A percentile compares a stretch with the other conserved stretches of the same genome.
These are phyloP conservation scores for Plantago ovata DNA, from an alignment of 257 asterid species.

Conservation along the genomic window DNA sequence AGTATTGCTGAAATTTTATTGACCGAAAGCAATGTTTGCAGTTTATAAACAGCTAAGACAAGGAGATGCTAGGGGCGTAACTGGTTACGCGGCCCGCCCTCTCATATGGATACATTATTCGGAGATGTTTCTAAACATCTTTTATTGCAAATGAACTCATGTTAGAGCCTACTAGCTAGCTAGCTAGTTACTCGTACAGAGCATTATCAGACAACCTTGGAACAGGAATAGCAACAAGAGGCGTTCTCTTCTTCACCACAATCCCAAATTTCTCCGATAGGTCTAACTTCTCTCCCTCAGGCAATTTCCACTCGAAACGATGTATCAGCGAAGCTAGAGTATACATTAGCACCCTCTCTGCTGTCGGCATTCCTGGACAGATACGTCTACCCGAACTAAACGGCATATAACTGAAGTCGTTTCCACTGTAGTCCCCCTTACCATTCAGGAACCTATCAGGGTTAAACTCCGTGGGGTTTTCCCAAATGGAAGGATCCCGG, in stretches of 20 bases:
- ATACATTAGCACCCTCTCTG: conserved; percentile 37
- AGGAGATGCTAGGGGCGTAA: too few relatives aligned
- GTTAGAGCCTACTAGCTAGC: too few relatives aligned
- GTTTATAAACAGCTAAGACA: too few relatives aligned
- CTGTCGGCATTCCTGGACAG: conserved; percentile 48
- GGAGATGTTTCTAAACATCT: too few relatives aligned
- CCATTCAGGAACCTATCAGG: conserved; percentile 55
- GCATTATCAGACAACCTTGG: conserved; percentile 46
- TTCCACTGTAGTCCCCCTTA: conserved; percentile 39
- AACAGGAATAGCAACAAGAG: conserved; percentile 55
- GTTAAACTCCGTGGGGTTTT: conserved; percentile 40
- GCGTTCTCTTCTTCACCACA: conserved; percentile 53
- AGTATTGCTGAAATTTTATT: too few relatives aligned
- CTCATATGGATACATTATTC: too few relatives aligned
- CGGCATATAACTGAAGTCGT: conserved; percentile 48
- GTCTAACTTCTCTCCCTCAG: conserved; percentile 40
- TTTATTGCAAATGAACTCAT: too few relatives aligned
- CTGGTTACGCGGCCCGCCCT: too few relatives aligned
- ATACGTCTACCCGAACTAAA: conserved; percentile 59
- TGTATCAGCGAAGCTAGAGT: conserved; percentile 53
- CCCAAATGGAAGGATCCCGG: conserved; percentile 57
- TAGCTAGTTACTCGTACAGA: too few relatives aligned
- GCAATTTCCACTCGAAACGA: conserved; percentile 65
- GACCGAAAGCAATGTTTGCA: too few relatives aligned
- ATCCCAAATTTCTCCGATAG: conserved; percentile 63